phyloP scores from a whole-genome alignment of 1,139 yeast species.

The Arxiozyma telluris region DNA sequence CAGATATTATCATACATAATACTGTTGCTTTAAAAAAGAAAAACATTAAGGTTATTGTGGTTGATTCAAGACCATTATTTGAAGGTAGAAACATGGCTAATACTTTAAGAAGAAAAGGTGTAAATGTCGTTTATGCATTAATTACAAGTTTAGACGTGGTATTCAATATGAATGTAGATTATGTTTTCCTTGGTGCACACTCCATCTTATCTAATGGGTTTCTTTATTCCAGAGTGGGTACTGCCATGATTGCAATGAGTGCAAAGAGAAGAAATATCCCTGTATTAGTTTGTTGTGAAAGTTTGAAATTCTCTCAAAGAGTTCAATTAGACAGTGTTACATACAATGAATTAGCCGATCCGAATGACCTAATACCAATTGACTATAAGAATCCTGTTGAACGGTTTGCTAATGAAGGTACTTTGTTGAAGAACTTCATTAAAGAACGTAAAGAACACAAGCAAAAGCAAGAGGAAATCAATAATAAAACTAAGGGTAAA shows the following conservation, averaged over 20 bases:
- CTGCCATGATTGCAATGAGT: conserved; percentile 88
- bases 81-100: conserved; percentile 79
- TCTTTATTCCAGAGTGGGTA: conserved; percentile 87
- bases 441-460: conserved; percentile 34
- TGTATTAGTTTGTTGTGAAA: conserved; percentile 90
- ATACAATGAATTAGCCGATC: conserved; percentile 82
- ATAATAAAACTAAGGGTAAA: conserved; percentile 20
- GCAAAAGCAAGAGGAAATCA: conserved; percentile 16
- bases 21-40: conserved; percentile 51
- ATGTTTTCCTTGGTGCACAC: conserved; percentile 92
- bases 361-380: conserved; percentile 56
- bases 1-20: conserved; percentile 66
- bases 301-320: conserved; percentile 87
- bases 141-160: conserved; percentile 75
- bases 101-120: conserved; percentile 47
- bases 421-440: conserved; percentile 58
- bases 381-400: conserved; percentile 45
- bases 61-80: conserved; percentile 91
- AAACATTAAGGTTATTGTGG: conserved; percentile 70
- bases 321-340: conserved; percentile 95
- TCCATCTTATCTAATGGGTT: conserved; percentile 95
- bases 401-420: conserved; percentile 41
- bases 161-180: conserved; percentile 78
- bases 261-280: conserved; percentile 85
- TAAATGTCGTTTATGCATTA: conserved; percentile 65